Evolutionary conservation across 2,329 filamentous ascomycete species (phyloP), one percentile per base, ranked within the genome.

Genomic region (Pochonia chlamydosporia): DNA sequence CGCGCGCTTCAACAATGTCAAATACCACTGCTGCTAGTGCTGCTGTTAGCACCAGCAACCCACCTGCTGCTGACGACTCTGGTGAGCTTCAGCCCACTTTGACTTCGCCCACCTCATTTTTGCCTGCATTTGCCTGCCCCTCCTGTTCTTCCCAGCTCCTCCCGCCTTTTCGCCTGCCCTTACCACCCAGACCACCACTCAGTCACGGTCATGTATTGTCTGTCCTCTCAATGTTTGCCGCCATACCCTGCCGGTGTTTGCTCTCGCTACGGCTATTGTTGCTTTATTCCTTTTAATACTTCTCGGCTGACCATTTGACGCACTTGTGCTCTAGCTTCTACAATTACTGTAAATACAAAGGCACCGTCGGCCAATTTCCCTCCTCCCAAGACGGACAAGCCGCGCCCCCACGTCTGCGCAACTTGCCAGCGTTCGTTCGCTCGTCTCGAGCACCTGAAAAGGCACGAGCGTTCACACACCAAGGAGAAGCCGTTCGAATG

Each of bases 401-500:
- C 93, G 48, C 82, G 92, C 54, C 93, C 93, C 54, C 93, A 99
- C 69, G 84, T 95, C 51, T 99, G 93, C 72, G 82, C 76, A 35
- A 97, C 91, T 41, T 99, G 93, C 67, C 81, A 84, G 60, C 84
- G 93, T 55, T 95, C 89, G 26, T 99, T 99, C 66, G 93, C 93
- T 49, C 84, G 93, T 51, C 73, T 99, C 58, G 93, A 99, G 71
- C 93, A 99, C 66, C 73, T 99, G 56, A 99, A 99, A 73, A 86
- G 93, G 51, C 93, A 99, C 68, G 93, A 97, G 71, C 82, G 93
- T 52, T 96, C 90, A n/a, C 91, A 96, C 65, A 96, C 91, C 39
- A 96, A 99, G 67, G 91, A 99, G 71, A 99, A 99, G 74, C 93
- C 93, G 1, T 99, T 99, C 59, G 90, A 96, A 68, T 99, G 93